Conservation (phyloP, 2,329 filamentous ascomycete genomes). For the Curvularia verruculosa region DNA sequence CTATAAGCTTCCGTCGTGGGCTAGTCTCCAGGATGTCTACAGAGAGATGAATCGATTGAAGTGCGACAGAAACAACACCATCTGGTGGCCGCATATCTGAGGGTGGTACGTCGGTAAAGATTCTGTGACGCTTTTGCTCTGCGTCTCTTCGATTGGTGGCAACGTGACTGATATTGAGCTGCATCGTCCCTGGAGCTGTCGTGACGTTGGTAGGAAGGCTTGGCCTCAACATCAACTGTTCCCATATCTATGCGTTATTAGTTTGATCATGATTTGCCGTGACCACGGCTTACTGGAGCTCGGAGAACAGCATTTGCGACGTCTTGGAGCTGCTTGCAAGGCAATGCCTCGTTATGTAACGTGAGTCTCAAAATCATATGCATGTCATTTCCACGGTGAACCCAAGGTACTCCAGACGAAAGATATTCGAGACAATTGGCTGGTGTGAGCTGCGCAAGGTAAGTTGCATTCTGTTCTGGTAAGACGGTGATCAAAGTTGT, state of each 20-base stretch:
- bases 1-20: conserved; percentile 8
- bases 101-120: conserved; percentile 30
- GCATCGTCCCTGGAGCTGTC: conserved; percentile 17
- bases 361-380: conserved; percentile 37
- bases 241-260: conserved; percentile 40
- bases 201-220: conserved; percentile 18
- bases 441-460: conserved; percentile 28
- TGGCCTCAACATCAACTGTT: conserved; percentile 39
- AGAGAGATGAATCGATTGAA: conserved; percentile 39
- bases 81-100: conserved; percentile 42
- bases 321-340: conserved; percentile 21
- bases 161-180: conserved; percentile 30
- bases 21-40: conserved; percentile 28
- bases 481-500: conserved; percentile 45
- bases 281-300: conserved; percentile 35
- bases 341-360: conserved; percentile 32
- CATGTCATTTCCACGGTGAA: conserved; percentile 42
- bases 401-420: conserved; percentile 39
- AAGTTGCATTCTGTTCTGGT: conserved; percentile 32
- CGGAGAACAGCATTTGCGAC: conserved; percentile 33
- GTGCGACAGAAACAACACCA: conserved; percentile 26
- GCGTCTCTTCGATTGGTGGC: conserved; percentile 8
- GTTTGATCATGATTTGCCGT: background rate
- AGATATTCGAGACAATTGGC: conserved; percentile 27
- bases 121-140: conserved; percentile 25